Conservation (phyloP, 768 basidiomycete genomes). For the Dacryopinax spathularia region DNA sequence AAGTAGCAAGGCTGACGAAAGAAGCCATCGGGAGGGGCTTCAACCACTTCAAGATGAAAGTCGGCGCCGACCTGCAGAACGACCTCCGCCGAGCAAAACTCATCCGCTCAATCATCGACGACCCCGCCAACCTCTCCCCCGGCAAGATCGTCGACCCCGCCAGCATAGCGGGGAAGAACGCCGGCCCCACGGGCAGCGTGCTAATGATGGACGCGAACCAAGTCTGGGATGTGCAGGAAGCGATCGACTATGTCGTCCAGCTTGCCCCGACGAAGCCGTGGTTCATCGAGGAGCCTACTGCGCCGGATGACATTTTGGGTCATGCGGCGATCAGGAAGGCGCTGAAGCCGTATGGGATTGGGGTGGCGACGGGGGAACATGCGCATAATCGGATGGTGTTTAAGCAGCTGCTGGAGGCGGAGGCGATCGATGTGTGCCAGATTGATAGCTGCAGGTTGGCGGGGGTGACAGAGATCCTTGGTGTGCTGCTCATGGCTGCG, state of each 20-base stretch:
- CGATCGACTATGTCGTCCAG: constrained; percentile 77
- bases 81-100: constrained; percentile 78
- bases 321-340: constrained; percentile 68
- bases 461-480: constrained; percentile 86
- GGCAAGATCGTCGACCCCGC: constrained; percentile 48
- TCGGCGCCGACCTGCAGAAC: constrained; percentile 66
- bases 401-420: constrained; percentile 77
- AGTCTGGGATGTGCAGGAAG: constrained; percentile 83
- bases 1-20: constrained; percentile 69
- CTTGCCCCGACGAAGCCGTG: constrained; percentile 75
- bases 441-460: constrained; percentile 90
- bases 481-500: constrained; percentile 77
- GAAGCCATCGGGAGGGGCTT: constrained; percentile 78
- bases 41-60: constrained; percentile 99
- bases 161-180: constrained; percentile 73
- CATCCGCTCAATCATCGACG: constrained; percentile 90
- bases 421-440: constrained; percentile 89
- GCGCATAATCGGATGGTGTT: constrained; percentile 92
- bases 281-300: constrained; percentile 93
- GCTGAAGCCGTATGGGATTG: constrained; percentile 64
- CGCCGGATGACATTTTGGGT: constrained; percentile 79
- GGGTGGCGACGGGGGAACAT: constrained; percentile 89
- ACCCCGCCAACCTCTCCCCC: constrained; percentile 65
- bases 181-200: constrained; percentile 84
- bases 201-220: constrained; percentile 98